Percentiles rank a stretch among this genome's conserved stretches.
phyloP scores from a whole-genome alignment of 805 yeast genomes.

The Yarrowia sp. region DNA sequence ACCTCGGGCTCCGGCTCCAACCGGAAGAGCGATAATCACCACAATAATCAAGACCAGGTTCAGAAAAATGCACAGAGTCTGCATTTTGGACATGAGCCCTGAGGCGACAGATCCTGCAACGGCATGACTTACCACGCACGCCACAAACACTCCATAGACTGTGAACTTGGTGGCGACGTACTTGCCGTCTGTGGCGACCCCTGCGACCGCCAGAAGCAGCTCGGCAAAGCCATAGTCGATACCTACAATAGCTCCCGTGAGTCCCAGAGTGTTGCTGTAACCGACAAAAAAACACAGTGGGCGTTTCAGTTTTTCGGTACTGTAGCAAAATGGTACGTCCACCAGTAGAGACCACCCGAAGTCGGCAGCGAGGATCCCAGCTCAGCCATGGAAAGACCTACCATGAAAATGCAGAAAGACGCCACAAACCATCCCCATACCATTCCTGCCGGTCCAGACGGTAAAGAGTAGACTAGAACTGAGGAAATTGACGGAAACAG shows the following conservation, averaged over 20 bases:
- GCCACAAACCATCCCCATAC: constrained; percentile 14
- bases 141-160: constrained; percentile 4
- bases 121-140: background rate
- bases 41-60: background rate
- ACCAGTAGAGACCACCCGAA: background rate
- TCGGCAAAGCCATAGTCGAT: constrained; percentile 11
- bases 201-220: constrained; percentile 3
- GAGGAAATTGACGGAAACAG: background rate
- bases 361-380: background rate
- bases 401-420: constrained; percentile 1
- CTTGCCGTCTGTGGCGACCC: constrained; percentile 1
- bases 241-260: background rate
- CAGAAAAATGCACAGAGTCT: background rate
- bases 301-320: background rate
- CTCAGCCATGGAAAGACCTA: background rate
- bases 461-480: background rate
- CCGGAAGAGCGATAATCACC: background rate
- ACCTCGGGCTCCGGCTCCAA: background rate
- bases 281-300: constrained; percentile 5
- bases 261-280: background rate
- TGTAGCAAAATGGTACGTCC: constrained; percentile 7
- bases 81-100: background rate
- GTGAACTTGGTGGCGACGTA: constrained; percentile 1
- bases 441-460: constrained; percentile 10
- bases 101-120: background rate